Base-by-base conservation (phyloP, 768 basidiomycete species). In the Mycena polygramma region DNA sequence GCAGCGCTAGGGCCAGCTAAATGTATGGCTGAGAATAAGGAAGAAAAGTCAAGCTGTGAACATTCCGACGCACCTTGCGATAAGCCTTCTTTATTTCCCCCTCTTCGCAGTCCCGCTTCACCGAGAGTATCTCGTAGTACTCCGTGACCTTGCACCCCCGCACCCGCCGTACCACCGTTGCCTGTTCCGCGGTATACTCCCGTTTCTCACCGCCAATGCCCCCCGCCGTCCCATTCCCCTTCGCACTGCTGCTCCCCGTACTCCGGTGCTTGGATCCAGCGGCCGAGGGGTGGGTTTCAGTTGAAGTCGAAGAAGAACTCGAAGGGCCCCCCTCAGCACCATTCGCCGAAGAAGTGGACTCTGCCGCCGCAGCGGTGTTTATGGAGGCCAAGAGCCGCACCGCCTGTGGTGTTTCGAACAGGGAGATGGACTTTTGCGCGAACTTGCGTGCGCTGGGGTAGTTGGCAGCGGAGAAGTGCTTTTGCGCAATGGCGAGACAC, bases 61-160 rank as follows among this genome's bases (percentile, higher is more conserved):
- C 24, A 66, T 35, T 37, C 58, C n/a, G 26, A 79, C 80, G 24
- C 64, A 97, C 96, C 90, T 98, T 99, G 63, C 96, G 89, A 85
- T 98, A 99, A 10, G 97, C 96, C 82, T 94, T 96, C 87, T 98
- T 96, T 64, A 96, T 87, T 45, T 95, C 95, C 6, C 77, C 85
- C 76, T 96, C 95, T 41, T 94, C 93, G 76, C 95, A 96, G 19
- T 91, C 92, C 79, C 86, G 90, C 80, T 92, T 89, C 73, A 96
- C 79, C 8, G 88, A 86, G 74, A 99, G 80, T 71, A 99, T 98
- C 79, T 95, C 95, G 79, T 99, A 99, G 79, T 97, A 99, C 77
- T 94, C 92, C 35, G 94, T 94, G 35, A 91, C 88, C 80, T 94
- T 95, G 85, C 97, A 99, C 37, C 84, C 79, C 75, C 92, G 87